Evolutionary conservation across 2,329 filamentous ascomycete genomes (phyloP), one percentile per base, ranked within the genome.

Genomic region (Alternaria longipes): DNA sequence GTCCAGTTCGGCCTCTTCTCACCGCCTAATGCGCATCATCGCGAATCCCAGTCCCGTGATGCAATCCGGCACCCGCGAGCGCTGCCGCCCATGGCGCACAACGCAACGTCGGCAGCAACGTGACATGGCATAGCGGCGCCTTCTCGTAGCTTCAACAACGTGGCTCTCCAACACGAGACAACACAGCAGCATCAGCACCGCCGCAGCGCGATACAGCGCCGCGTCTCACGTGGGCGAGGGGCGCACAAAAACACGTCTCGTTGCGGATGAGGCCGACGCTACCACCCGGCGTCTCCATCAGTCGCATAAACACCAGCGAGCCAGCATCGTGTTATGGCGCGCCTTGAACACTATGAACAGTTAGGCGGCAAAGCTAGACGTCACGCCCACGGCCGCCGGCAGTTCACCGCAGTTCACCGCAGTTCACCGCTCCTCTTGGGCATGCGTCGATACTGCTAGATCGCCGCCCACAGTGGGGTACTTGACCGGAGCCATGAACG

Each of bases 321-420:
- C 61, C 65, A 66, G 54, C 65, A 64, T 53, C 64, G 57, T 65
- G n/a, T 57, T 69, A 63, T 64, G 64, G 67, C 63, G 62, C 60
- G 57, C 55, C 63, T 54, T 63, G 49, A 22, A 61, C 65, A 67
- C 55, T 62, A 47, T 62, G 46, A 22, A 61, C 65, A 66, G 67
- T 66, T 74, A 70, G 62, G 36, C 44, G 44, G 36, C 30, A 34
- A 49, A 50, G 56, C 54, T 60, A 60, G 44, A 69, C 60, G 68
- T 70, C 66, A 70, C 74, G 70, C 68, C 64, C 64, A 55, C 65
- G 47, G 60, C 65, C 73, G 59, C 65, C 74, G 70, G 72, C 72
- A 75, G 65, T 77, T 77, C 71, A 73, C 73, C 70, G 72, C 73
- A 75, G 65, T 77, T 77, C 72, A 74, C 69, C 73, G 74, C 73